Percentiles rank a stretch among this genome's conserved stretches.
phyloP scores from a whole-genome alignment of 2,329 filamentous ascomycete species.

The Colletotrichum horii region DNA sequence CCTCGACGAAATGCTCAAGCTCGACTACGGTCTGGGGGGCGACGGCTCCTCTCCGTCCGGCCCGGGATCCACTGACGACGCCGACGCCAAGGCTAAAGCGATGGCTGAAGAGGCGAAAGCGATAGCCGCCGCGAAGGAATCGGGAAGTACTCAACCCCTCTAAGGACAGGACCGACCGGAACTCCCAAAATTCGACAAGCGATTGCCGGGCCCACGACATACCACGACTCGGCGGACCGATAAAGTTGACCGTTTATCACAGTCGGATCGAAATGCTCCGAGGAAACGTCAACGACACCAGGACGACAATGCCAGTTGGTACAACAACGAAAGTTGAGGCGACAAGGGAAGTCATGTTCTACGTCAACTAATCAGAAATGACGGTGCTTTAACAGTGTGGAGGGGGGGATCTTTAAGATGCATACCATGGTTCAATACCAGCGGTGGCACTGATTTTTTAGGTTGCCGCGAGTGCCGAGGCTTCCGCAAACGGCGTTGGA shows the following conservation, averaged over 20 bases:
- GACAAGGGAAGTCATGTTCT: background rate
- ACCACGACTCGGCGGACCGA: background rate
- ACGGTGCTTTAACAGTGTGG: background rate
- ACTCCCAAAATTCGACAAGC: background rate
- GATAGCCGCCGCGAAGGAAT: background rate
- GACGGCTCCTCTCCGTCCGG: background rate
- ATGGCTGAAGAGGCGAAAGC: background rate
- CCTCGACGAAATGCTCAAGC: background rate
- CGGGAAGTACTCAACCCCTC: background rate
- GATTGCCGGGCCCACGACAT: background rate
- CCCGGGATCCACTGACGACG: background rate
- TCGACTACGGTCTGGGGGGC: background rate
- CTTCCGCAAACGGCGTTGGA: background rate
- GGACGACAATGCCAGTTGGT: background rate
- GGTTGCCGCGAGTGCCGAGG: background rate
- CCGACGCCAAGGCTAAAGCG: conserved; percentile 10
- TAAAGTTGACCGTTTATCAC: background rate
- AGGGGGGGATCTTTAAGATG: background rate
- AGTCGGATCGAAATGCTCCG: background rate
- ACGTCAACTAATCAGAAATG: background rate
- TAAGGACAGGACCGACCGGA: background rate
- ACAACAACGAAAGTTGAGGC: background rate
- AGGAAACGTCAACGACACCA: background rate
- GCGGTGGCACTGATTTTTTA: background rate
- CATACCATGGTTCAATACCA: background rate